Evolutionary conservation across 345 rosid species (phyloP).

Genomic region (Lepidium aucheri): DNA sequence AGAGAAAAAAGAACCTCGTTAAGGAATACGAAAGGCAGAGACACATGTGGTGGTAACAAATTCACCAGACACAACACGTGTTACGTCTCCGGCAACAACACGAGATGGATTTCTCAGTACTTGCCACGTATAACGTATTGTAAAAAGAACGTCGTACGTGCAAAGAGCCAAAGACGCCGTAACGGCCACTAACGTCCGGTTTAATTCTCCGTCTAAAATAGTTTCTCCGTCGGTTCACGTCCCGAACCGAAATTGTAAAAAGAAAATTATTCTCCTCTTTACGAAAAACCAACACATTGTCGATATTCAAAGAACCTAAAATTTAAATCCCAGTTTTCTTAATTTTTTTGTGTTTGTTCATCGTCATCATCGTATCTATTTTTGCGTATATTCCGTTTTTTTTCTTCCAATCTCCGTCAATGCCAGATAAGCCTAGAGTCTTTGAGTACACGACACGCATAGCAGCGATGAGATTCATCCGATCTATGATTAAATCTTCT

Average conservation of each 20-base stretch:
- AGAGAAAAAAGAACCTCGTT: constrained; percentile 1
- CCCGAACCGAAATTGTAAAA: neutral
- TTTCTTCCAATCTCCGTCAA: neutral
- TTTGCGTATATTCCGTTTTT: constrained; percentile 7
- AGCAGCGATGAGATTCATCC: constrained; percentile 3
- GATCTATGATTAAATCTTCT: constrained; percentile 13
- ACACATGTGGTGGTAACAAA: constrained; percentile 6
- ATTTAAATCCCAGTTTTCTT: neutral
- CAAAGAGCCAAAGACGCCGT: too few species aligned
- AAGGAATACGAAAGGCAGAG: neutral
- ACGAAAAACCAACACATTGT: neutral
- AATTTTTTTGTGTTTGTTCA: neutral
- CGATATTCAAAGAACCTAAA: neutral
- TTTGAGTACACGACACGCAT: constrained; percentile 21
- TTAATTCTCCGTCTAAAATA: neutral
- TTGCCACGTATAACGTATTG: constrained; percentile 19
- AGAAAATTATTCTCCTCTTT: neutral
- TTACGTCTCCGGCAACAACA: constrained; percentile 6
- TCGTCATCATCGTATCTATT: neutral
- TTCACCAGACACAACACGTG: neutral
- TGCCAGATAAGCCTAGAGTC: constrained; percentile 24
- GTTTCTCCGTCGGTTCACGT: constrained; percentile 1
- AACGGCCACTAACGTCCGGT: neutral
- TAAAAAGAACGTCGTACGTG: constrained; percentile 8
- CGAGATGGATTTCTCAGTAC: neutral